These are phyloP conservation scores for Obba rivulosa DNA, from an alignment of 768 basidiomycete genomes.

Conservation along the genomic window DNA sequence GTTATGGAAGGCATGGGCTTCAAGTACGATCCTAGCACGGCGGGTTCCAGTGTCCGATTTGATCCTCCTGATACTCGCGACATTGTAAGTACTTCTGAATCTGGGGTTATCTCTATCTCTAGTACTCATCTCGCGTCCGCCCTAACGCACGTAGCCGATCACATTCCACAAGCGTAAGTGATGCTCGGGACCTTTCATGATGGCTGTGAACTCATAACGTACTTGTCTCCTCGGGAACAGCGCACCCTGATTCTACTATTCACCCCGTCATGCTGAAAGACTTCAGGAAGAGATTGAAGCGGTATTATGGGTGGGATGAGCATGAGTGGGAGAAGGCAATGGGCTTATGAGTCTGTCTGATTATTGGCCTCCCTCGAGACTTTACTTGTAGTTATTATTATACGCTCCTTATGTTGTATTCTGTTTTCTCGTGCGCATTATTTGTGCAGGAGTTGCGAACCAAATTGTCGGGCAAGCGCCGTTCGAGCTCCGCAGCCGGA, in stretches of 20 bases:
- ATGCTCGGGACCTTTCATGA: slow-evolving; percentile 1
- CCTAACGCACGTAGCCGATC: slow-evolving; percentile 43
- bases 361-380: no score
- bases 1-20: slow-evolving; percentile 80
- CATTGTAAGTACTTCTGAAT: slow-evolving; percentile 30
- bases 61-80: slow-evolving; percentile 59
- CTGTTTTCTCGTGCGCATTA: no score
- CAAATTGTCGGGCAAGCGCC: no score
- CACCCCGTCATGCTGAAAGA: slow-evolving; percentile 42
- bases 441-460: no score
- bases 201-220: background rate
- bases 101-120: background rate
- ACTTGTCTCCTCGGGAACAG: slow-evolving; percentile 28
- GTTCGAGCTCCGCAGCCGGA: no score
- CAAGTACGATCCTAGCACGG: slow-evolving; percentile 63
- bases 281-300: slow-evolving; percentile 53
- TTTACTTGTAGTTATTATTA: no score
- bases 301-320: slow-evolving; percentile 62
- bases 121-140: background rate
- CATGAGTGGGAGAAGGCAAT: slow-evolving; percentile 31
- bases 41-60: slow-evolving; percentile 80
- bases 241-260: slow-evolving; percentile 71
- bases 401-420: no score
- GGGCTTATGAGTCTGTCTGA: no score
- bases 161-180: slow-evolving; percentile 69